Base-by-base conservation (phyloP, 331 rosid species). In the Phaseolus coccineus region DNA sequence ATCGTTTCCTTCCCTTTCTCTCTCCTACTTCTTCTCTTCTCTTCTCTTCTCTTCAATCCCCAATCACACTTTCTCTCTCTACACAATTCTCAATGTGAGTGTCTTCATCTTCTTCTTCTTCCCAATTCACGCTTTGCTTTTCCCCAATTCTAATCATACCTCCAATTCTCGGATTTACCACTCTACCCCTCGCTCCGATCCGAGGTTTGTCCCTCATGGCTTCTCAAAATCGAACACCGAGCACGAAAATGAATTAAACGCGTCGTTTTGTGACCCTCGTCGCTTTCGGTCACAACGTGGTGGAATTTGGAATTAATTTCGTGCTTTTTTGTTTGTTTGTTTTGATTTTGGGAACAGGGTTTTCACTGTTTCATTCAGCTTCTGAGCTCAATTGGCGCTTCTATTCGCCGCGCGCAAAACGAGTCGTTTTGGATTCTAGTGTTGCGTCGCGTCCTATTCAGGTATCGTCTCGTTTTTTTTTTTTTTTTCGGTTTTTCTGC, bases 1-100 rank as follows among this genome's bases (percentile, higher is more conserved):
- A 19, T 13, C 59, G 13, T 53, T 53, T 53, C 59, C 3, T 19
- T 53, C 7, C 30, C 28, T 5, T 55, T 55, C 83, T 86, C 90
- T 85, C 77, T 79, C 87, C 90, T 81, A 56, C 58, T 83, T 67
- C 82, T 16, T 51, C 89, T 87, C 91, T 48, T 59, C 82, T 87
- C 91, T 48, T 59, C 82, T 62, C 82, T 16, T 51, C 89, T 87
- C 91, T 48, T 59, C 82, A 15, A 33, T 59, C 68, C 81, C 84
- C 90, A 84, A 19, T 79, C 82, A 56, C 84, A 55, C 76, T 56
- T 86, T 3, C 76, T 7, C 77, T 42, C 71, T 24, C 71, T 28
- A 12, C 7, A 42, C 47, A 8, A 13, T 8, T 42, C 47, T 13
- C 13, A 48, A 48, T 48, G 19, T 4, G 22, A 48, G 16, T 48